A percentile compares a stretch with the other conserved stretches of the same genome.
phyloP scores from a whole-genome alignment of 2,329 filamentous ascomycete species.

The Botrytis hyacinthi region DNA sequence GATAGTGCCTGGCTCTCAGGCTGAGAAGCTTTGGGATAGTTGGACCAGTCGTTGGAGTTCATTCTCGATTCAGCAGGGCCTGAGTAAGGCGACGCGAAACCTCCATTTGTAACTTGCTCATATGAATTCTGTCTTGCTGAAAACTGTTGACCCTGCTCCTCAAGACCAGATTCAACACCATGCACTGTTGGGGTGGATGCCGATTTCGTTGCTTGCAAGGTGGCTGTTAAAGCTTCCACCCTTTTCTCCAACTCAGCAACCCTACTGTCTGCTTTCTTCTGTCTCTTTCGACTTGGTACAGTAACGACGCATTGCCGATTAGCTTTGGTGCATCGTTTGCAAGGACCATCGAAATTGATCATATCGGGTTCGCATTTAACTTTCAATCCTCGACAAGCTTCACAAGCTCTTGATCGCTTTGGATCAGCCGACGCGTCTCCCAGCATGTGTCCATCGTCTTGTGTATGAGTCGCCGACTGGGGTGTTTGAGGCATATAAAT shows the following conservation, averaged over 20 bases:
- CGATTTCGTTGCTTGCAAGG: constrained; percentile 38
- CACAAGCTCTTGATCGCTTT: constrained; percentile 43
- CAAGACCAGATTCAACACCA: constrained; percentile 18
- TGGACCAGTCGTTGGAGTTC: constrained; percentile 30
- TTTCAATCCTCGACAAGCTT: constrained; percentile 45
- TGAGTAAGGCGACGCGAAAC: constrained; percentile 30
- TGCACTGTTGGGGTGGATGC: constrained; percentile 20
- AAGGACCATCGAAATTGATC: constrained; percentile 39
- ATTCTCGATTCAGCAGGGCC: constrained; percentile 28
- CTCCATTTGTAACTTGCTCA: constrained; percentile 39
- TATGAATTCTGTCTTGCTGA: constrained; percentile 32
- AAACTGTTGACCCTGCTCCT: constrained; percentile 17
- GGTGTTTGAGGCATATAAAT: constrained; percentile 33
- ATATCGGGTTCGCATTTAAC: constrained; percentile 43
- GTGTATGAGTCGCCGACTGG: constrained; percentile 26
- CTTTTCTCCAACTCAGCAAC: constrained; percentile 47
- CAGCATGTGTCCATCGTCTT: constrained; percentile 27
- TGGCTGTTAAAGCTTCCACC: constrained; percentile 43
- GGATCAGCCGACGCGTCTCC: constrained; percentile 32
- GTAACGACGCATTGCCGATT: constrained; percentile 43
- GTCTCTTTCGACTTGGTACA: constrained; percentile 43
- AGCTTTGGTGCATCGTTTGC: constrained; percentile 43
- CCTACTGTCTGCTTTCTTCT: constrained; percentile 46
- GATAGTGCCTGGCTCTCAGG: constrained; percentile 29
- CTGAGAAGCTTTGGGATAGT: constrained; percentile 33